Evolutionary conservation across 2,329 filamentous ascomycete genomes (phyloP).

Genomic region (Hypomyces perniciosus): DNA sequence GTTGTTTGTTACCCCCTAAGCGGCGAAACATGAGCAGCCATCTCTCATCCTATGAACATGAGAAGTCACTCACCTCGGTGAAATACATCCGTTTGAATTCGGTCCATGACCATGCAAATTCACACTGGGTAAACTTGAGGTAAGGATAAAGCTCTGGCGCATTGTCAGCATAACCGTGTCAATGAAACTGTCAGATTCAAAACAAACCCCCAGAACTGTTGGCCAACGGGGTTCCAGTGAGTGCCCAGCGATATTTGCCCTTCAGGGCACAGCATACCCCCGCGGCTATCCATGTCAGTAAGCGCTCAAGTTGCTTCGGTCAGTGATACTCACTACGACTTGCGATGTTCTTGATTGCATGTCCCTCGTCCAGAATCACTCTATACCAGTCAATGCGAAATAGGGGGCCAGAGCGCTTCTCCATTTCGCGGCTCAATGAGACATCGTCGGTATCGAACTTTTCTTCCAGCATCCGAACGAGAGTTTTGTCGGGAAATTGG

Average conservation of each 20-base stretch:
- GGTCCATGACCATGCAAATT: not conserved
- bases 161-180: constrained; percentile 12
- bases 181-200: not conserved
- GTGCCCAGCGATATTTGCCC: constrained; percentile 28
- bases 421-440: constrained; percentile 33
- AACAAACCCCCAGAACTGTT: constrained; percentile 26
- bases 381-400: constrained; percentile 39
- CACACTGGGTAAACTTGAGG: constrained; percentile 25
- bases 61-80: constrained; percentile 10
- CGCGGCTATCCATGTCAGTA: constrained; percentile 12
- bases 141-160: constrained; percentile 31
- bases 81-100: constrained; percentile 18
- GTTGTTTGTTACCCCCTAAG: constrained; percentile 9
- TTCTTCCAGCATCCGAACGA: not conserved
- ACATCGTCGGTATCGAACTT: not conserved
- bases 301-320: no score
- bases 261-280: constrained; percentile 20
- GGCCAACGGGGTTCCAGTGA: constrained; percentile 32
- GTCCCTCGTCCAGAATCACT: constrained; percentile 52
- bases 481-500: constrained; percentile 11
- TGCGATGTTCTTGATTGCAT: constrained; percentile 46
- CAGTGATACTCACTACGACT: constrained; percentile 22
- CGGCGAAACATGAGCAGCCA: not conserved
- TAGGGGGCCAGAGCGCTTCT: not conserved
- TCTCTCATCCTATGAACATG: not conserved